Conservation (phyloP, 2,329 filamentous ascomycete species). For the Pseudocercospora cruenta region DNA sequence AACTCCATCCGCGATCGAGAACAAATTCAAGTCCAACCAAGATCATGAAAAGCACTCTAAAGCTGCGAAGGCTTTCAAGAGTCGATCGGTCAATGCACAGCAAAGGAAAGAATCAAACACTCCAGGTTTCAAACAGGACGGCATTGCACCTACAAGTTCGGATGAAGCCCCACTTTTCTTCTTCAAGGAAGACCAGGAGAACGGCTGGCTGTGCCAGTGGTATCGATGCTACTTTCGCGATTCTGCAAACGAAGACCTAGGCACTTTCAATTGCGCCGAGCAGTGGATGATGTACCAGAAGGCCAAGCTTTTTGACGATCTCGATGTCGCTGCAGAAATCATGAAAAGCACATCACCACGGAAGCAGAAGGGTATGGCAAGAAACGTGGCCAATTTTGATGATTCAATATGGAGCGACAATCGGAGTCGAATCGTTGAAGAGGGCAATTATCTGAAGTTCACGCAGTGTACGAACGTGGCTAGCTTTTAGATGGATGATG, state of each 20-base stretch:
- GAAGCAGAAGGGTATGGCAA: slow-evolving; percentile 20
- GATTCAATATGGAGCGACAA: slow-evolving; percentile 12
- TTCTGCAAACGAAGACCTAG: neutral
- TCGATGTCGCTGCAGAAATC: slow-evolving; percentile 13
- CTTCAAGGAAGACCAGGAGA: slow-evolving; percentile 8
- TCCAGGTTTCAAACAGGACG: neutral
- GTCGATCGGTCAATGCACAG: no score
- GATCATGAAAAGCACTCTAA: no score
- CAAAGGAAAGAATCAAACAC: neutral
- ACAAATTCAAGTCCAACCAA: no score
- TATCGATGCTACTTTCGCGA: slow-evolving; percentile 22
- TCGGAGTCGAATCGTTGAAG: slow-evolving; percentile 12
- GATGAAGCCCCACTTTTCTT: neutral
- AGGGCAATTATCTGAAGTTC: slow-evolving; percentile 24
- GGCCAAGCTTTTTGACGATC: slow-evolving; percentile 21
- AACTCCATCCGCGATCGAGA: no score
- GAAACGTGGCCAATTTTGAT: slow-evolving; percentile 15
- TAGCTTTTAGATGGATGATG: slow-evolving; percentile 13
- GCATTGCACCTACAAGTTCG: neutral
- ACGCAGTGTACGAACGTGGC: slow-evolving; percentile 14
- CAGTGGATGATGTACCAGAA: slow-evolving; percentile 32
- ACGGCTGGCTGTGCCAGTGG: slow-evolving; percentile 29
- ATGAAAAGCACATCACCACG: neutral
- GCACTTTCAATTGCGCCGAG: slow-evolving; percentile 24
- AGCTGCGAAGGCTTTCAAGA: no score